Percentiles rank a stretch among this genome's conserved stretches.
Conservation (phyloP, 2,329 filamentous ascomycete species). For the Aureobasidium pullulans region DNA sequence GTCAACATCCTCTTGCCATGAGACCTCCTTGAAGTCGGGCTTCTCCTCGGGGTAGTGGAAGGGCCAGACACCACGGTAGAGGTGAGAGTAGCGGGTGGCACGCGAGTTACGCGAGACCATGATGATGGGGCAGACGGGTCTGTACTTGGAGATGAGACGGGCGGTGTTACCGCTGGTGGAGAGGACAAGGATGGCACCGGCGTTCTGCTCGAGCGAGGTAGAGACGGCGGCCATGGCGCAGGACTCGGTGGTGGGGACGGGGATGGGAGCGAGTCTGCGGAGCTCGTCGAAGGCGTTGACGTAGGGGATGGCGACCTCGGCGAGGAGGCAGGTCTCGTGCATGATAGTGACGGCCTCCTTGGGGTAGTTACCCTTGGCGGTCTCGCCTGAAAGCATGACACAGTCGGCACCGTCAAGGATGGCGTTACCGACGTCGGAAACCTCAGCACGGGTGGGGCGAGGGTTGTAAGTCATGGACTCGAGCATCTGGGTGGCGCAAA, state of each 20-base stretch:
- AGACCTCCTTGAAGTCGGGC: constrained; percentile 85
- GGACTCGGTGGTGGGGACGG: constrained; percentile 82
- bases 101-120: constrained; percentile 89
- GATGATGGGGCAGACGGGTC: constrained; percentile 97
- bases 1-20: constrained; percentile 99
- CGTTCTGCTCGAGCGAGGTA: constrained; percentile 90
- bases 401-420: constrained; percentile 97
- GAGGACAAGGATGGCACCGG: constrained; percentile 89
- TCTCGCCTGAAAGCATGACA: constrained; percentile 99
- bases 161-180: constrained; percentile 92
- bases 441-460: constrained; percentile 93
- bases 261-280: constrained; percentile 72
- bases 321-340: constrained; percentile 94
- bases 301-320: constrained; percentile 95
- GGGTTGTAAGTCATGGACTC: constrained; percentile 99
- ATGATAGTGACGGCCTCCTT: constrained; percentile 91
- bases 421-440: constrained; percentile 96
- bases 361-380: constrained; percentile 94
- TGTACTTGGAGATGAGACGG: constrained; percentile 94
- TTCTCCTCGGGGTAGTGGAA: constrained; percentile 91
- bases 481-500: constrained; percentile 98
- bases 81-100: constrained; percentile 80
- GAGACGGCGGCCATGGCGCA: constrained; percentile 94
- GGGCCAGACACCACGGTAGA: constrained; percentile 97
- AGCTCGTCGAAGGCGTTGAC: constrained; percentile 95